These are phyloP conservation scores for Nemania sp. DNA, from an alignment of 2,329 filamentous ascomycete species.

Conservation along the genomic window DNA sequence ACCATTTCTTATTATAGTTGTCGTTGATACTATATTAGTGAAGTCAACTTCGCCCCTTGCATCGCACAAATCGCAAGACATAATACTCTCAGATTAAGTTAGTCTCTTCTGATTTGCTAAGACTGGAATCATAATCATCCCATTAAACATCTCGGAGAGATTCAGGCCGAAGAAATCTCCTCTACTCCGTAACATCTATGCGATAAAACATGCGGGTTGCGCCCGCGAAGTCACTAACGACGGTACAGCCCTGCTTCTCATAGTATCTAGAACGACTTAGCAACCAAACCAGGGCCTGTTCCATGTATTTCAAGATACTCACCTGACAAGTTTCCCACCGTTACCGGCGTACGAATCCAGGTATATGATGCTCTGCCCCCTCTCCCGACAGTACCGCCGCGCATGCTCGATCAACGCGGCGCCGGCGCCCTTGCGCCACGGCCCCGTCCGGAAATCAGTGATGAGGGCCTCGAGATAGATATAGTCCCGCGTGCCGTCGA, in stretches of 20 bases:
- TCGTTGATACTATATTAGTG: too few species aligned
- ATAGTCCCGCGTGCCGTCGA: slow-evolving; percentile 20
- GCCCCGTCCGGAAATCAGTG: slow-evolving; percentile 21
- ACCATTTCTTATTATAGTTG: too few species aligned
- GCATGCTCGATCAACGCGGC: slow-evolving; percentile 20
- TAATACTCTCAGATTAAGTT: too few species aligned
- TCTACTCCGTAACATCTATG: slow-evolving; percentile 1
- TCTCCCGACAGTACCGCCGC: slow-evolving; percentile 9
- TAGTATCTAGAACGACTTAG: slow-evolving; percentile 22
- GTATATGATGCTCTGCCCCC: slow-evolving; percentile 9
- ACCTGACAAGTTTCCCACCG: slow-evolving; percentile 24
- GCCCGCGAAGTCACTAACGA: slow-evolving; percentile 11
- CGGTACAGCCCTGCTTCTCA: slow-evolving; percentile 19
- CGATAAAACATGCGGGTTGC: slow-evolving; percentile 4
- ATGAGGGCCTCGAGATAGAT: slow-evolving; percentile 27
- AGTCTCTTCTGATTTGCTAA: too few species aligned
- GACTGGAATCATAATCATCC: too few species aligned
- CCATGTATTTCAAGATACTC: background rate
- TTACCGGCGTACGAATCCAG: slow-evolving; percentile 23
- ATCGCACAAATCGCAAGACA: too few species aligned
- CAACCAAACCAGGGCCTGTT: background rate
- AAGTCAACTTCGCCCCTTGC: too few species aligned
- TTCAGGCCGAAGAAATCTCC: too few species aligned
- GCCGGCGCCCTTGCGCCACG: slow-evolving; percentile 25
- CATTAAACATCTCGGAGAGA: too few species aligned